These are phyloP conservation scores for Saccharomyces hybrid DNA, from an alignment of 1,139 yeast genomes.

Conservation along the genomic window DNA sequence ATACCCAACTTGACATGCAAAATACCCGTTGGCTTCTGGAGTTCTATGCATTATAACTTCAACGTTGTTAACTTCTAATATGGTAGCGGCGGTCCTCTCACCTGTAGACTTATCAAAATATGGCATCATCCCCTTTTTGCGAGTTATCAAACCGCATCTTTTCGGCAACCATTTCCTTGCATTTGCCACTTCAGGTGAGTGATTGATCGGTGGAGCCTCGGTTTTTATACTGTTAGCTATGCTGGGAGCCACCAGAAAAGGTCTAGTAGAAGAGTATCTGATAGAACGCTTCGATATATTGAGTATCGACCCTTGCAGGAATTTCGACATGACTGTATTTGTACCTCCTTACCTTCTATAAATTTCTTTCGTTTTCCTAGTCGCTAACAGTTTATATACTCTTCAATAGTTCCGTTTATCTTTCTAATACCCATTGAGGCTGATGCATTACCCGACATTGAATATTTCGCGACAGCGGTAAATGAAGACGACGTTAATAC, in stretches of 20 bases:
- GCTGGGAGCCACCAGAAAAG: conserved; percentile 19
- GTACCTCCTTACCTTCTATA: not conserved
- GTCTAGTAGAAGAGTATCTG: conserved; percentile 10
- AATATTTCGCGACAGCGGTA: not conserved
- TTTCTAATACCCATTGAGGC: too few species aligned
- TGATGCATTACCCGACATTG: not conserved
- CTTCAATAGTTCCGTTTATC: not conserved
- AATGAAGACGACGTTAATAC: not conserved
- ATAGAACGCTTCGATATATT: not conserved
- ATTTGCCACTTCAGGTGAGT: conserved; percentile 51
- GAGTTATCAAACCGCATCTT: conserved; percentile 79
- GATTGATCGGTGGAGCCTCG: conserved; percentile 41
- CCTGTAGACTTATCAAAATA: conserved; percentile 66
- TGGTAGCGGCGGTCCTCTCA: conserved; percentile 69
- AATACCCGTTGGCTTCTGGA: conserved; percentile 62
- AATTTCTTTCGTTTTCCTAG: not conserved
- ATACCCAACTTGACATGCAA: conserved; percentile 83
- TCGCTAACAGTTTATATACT: not conserved
- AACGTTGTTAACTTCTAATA: conserved; percentile 77
- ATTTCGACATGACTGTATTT: not conserved
- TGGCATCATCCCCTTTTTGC: conserved; percentile 86
- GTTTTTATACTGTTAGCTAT: conserved; percentile 11
- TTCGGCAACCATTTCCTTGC: conserved; percentile 58
- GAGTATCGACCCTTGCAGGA: not conserved
- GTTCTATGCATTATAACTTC: conserved; percentile 78